Evolutionary conservation across 306 rosid species (phyloP).

Genomic region (Canavalia ensiformis): DNA sequence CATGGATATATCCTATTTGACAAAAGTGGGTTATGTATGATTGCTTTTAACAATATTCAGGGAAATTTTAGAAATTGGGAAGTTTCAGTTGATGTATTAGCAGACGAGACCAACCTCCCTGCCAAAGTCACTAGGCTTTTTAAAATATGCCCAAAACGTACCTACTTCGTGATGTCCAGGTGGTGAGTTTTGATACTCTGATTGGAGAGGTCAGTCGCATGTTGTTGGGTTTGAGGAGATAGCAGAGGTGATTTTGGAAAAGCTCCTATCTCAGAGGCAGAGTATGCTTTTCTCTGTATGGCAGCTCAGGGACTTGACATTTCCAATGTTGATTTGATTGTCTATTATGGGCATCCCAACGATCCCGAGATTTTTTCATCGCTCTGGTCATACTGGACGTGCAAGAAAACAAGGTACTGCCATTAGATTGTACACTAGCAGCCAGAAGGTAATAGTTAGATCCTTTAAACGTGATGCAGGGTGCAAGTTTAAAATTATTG

Average conservation of each 20-base stretch:
- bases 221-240: constrained; percentile 99
- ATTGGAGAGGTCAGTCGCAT: constrained; percentile 79
- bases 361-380: constrained; percentile 99
- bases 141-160: no score
- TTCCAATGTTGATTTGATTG: constrained; percentile 94
- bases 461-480: constrained; percentile 99
- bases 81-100: no score
- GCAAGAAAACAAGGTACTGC: constrained; percentile 94
- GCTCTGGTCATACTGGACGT: constrained; percentile 99
- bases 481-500: constrained; percentile 83
- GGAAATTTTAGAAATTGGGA: no score
- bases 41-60: no score
- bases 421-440: constrained; percentile 83
- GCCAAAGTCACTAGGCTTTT: no score
- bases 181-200: no score
- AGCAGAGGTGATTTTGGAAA: constrained; percentile 84
- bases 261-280: constrained; percentile 81
- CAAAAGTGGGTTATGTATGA: no score
- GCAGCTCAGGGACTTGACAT: constrained; percentile 99
- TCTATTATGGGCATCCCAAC: constrained; percentile 98
- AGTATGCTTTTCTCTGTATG: constrained; percentile 97
- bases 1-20: no score
- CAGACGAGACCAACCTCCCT: no score
- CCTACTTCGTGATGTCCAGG: no score
- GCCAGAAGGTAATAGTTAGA: constrained; percentile 94